Conservation (phyloP, 768 basidiomycete species). For the Rossbeevera mucosa region DNA sequence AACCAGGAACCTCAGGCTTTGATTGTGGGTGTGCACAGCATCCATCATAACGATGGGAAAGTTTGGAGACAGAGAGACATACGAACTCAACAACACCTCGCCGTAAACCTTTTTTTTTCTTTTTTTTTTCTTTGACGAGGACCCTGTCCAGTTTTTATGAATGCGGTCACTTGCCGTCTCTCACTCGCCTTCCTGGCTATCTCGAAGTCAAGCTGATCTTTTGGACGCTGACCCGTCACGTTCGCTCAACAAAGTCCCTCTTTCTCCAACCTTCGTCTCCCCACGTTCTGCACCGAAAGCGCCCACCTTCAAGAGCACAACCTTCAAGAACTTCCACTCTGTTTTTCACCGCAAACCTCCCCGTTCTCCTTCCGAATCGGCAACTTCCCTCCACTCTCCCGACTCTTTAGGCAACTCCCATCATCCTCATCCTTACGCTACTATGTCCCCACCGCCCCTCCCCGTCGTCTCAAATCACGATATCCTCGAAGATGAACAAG, state of each 20-base stretch:
- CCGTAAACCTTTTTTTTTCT: constrained; percentile 3
- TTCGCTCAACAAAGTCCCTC: constrained; percentile 24
- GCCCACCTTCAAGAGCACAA: constrained; percentile 32
- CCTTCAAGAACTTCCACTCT: constrained; percentile 42
- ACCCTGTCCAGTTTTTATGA: not conserved
- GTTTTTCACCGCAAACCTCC: constrained; percentile 48
- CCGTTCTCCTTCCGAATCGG: constrained; percentile 46
- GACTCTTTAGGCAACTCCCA: constrained; percentile 36
- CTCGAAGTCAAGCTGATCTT: constrained; percentile 35
- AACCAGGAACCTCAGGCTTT: not conserved
- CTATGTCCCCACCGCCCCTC: constrained; percentile 60
- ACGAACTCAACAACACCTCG: not conserved
- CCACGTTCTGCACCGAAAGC: constrained; percentile 31
- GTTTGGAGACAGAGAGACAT: not conserved
- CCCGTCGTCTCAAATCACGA: constrained; percentile 70
- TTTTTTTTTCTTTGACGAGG: not conserved
- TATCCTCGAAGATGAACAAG: constrained; percentile 70
- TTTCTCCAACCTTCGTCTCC: constrained; percentile 42
- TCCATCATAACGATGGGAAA: not conserved
- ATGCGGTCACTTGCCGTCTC: constrained; percentile 35
- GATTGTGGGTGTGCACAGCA: not conserved
- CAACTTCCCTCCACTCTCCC: constrained; percentile 47
- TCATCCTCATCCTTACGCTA: constrained; percentile 49
- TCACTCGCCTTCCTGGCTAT: constrained; percentile 34
- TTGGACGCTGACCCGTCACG: constrained; percentile 27